Percentiles rank a stretch among this genome's conserved stretches.
Conservation (phyloP, 805 yeast genomes). For the Yarrowia osloensis region DNA sequence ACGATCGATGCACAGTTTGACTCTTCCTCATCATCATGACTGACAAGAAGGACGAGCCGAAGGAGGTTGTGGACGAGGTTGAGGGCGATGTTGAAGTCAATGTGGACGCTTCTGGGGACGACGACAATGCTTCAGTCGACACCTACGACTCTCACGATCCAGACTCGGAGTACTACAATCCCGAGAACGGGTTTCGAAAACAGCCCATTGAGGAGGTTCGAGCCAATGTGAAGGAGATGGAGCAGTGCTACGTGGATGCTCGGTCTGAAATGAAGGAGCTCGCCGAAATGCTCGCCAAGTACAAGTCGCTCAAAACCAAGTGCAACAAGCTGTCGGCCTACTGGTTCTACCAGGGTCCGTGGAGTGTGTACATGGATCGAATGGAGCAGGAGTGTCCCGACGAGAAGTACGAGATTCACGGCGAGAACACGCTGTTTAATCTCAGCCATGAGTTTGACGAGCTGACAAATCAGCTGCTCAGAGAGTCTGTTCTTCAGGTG, state of each 20-base stretch:
- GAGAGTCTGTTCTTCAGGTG: slow-evolving; percentile 9
- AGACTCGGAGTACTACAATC: neutral
- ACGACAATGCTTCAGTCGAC: neutral
- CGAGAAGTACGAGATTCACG: neutral
- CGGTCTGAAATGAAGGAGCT: neutral
- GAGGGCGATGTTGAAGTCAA: neutral
- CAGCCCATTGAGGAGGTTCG: slow-evolving; percentile 5
- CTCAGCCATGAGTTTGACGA: neutral
- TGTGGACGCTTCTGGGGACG: neutral
- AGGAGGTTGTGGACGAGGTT: neutral
- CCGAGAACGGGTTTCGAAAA: neutral
- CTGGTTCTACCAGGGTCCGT: neutral
- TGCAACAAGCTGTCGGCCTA: neutral
- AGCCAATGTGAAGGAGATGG: neutral
- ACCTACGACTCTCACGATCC: neutral
- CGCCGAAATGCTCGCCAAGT: neutral
- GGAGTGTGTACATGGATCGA: neutral
- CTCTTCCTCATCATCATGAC: neutral
- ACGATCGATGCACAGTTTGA: neutral
- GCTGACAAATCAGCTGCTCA: neutral
- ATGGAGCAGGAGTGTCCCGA: slow-evolving; percentile 5
- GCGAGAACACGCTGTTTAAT: neutral
- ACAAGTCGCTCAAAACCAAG: neutral
- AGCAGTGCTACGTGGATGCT: neutral
- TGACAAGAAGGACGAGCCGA: neutral